Evolutionary conservation across 2,329 filamentous ascomycete genomes (phyloP), one percentile per base, ranked within the genome.

Genomic region (Neopestalotiopsis rosae): DNA sequence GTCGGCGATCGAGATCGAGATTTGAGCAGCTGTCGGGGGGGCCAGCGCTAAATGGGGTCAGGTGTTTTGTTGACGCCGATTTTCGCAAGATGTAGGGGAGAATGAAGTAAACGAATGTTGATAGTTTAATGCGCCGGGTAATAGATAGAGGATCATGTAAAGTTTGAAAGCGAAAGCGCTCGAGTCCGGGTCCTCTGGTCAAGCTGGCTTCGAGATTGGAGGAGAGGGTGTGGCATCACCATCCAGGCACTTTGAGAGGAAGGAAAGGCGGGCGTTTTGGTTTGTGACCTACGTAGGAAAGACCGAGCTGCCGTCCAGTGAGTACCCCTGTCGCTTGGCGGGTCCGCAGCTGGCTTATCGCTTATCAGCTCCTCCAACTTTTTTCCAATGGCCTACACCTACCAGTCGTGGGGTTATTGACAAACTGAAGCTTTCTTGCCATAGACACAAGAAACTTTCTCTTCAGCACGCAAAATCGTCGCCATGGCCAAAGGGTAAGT

Each of bases 401-500:
- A n/a, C 40, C 61, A 20, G 20, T 64, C 42, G 61, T 49, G 61
- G 42, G 61, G 61, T 64, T 64, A 52, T 62, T 34, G 59, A 62
- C 28, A 38, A 38, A 62, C 32, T 42, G 59, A 62, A 62, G 59
- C 59, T 62, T 62, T 30, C 17, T 40, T 20, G 59, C 59, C 30
- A 34, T 34, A 38, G 9, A 62, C 59, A 59, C 28, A 38, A 28
- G n/a, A 62, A 38, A 17, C 13, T 17, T 62, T 38, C 30, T 40
- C 13, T 17, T 5, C 59, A 34, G 6, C 59, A 62, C n/a, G 34
- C 34, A 38, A 28, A 62, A 28, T 5, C 13, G 9, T 28, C n/a
- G 61, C 63, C 30, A 67, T 67, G 66, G 66, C 40, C 38, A 67
- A 67, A 59, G 56, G 56, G 67, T 66, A 17, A 56, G 52, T 34